A percentile compares a stretch with the other conserved stretches of the same genome.
phyloP scores from a whole-genome alignment of 169 alveolate species.

The Plasmodium malariae region DNA sequence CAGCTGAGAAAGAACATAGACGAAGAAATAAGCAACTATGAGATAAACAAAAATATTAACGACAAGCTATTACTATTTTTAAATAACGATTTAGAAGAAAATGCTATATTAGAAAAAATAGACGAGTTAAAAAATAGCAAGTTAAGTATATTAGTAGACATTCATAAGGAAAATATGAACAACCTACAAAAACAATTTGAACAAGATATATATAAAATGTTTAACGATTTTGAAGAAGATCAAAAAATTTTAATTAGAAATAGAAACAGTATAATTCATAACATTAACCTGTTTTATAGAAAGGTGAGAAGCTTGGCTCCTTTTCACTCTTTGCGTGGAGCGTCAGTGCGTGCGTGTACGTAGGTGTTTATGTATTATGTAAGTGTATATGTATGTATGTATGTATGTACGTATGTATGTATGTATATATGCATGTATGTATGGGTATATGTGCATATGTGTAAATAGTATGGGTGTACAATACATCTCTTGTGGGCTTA shows the following conservation, averaged over 20 bases:
- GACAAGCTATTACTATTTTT: slow-evolving; percentile 40
- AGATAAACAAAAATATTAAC: slow-evolving; percentile 58
- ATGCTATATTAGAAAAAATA: slow-evolving; percentile 33
- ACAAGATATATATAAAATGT: slow-evolving; percentile 30
- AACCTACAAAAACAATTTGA: slow-evolving; percentile 44
- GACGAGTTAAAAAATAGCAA: slow-evolving; percentile 50
- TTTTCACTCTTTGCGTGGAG: too few relatives aligned
- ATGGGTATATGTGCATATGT: not conserved
- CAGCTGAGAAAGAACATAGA: slow-evolving; percentile 55
- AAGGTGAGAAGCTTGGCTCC: slow-evolving; percentile 11
- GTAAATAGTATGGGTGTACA: too few relatives aligned
- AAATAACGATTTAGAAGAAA: slow-evolving; percentile 44
- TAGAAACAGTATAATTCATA: slow-evolving; percentile 45
- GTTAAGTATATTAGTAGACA: slow-evolving; percentile 26
- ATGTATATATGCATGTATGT: not conserved
- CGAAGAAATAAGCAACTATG: slow-evolving; percentile 48
- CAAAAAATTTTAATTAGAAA: slow-evolving; percentile 17
- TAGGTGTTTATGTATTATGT: not conserved
- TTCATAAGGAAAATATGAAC: slow-evolving; percentile 46
- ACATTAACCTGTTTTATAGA: slow-evolving; percentile 36
- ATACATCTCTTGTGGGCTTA: not conserved
- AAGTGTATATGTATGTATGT: not conserved
- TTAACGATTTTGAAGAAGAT: slow-evolving; percentile 46
- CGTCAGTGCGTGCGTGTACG: too few relatives aligned
- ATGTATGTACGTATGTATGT: too few relatives aligned